Percentiles rank a stretch among this genome's conserved stretches.
Conservation (phyloP, 805 yeast species). For the Starmerella davenportii region DNA sequence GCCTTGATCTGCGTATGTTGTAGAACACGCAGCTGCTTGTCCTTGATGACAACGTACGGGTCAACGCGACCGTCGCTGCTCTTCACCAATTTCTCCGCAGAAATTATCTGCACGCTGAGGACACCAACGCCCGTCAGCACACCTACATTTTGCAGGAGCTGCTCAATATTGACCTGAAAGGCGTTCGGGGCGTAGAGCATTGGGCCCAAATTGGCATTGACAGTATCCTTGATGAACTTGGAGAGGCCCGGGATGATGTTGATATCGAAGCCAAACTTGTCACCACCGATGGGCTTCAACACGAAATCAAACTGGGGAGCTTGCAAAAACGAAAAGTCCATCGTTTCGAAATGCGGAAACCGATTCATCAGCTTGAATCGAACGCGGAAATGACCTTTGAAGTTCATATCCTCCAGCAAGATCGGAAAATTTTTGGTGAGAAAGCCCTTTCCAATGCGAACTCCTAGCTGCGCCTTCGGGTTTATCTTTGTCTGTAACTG, state of each 20-base stretch:
- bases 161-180: slow-evolving; percentile 82
- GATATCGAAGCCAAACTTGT: slow-evolving; percentile 67
- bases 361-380: slow-evolving; percentile 76
- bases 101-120: slow-evolving; percentile 45
- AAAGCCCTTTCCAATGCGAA: slow-evolving; percentile 61
- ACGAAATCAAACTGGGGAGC: slow-evolving; percentile 81
- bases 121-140: slow-evolving; percentile 74
- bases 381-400: slow-evolving; percentile 56
- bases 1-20: slow-evolving; percentile 52
- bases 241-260: slow-evolving; percentile 74
- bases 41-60: slow-evolving; percentile 66
- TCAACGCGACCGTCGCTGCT: slow-evolving; percentile 69
- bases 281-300: slow-evolving; percentile 62
- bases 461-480: slow-evolving; percentile 61
- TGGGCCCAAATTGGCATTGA: slow-evolving; percentile 74
- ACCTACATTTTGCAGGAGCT: slow-evolving; percentile 67
- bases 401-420: slow-evolving; percentile 60
- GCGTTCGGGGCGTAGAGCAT: slow-evolving; percentile 78
- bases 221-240: slow-evolving; percentile 67
- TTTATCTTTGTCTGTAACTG: slow-evolving; percentile 73
- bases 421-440: slow-evolving; percentile 49
- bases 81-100: slow-evolving; percentile 52
- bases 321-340: slow-evolving; percentile 66
- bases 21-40: slow-evolving; percentile 30
- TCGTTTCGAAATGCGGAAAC: slow-evolving; percentile 86